phyloP scores from a whole-genome alignment of 2,329 filamentous ascomycete species.

The Arthrobotrys conoides region DNA sequence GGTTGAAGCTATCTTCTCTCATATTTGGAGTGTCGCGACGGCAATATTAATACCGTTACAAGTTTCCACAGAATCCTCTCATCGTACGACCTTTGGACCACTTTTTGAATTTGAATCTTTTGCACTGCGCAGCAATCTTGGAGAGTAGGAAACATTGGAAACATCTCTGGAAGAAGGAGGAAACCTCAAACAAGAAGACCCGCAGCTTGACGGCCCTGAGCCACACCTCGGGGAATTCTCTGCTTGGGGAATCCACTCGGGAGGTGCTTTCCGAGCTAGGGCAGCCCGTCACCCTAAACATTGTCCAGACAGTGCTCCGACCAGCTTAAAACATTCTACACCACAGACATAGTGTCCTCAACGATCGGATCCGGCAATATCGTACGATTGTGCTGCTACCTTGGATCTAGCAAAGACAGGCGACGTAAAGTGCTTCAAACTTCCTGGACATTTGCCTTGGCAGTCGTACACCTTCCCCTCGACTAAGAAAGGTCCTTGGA shows the following conservation, averaged over 20 bases:
- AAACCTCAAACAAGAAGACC: constrained; percentile 40
- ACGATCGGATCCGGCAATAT: constrained; percentile 36
- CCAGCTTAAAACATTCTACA: constrained; percentile 58
- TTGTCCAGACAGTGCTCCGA: constrained; percentile 57
- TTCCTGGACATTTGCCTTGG: constrained; percentile 36
- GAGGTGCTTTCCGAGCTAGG: constrained; percentile 44
- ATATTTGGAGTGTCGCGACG: constrained; percentile 15
- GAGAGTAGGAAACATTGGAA: constrained; percentile 4
- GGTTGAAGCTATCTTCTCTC: constrained; percentile 26
- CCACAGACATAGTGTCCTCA: constrained; percentile 52
- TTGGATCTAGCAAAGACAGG: constrained; percentile 45
- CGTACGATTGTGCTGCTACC: constrained; percentile 51
- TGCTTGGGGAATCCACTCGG: constrained; percentile 38
- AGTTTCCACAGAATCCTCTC: constrained; percentile 16
- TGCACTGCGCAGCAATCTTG: neutral
- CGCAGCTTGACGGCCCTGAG: constrained; percentile 42
- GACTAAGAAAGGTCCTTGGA: constrained; percentile 3
- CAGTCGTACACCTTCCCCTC: constrained; percentile 29
- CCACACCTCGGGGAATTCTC: constrained; percentile 26
- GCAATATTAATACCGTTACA: constrained; percentile 27
- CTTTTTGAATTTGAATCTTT: constrained; percentile 17
- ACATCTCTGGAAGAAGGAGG: constrained; percentile 14
- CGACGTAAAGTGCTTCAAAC: constrained; percentile 54
- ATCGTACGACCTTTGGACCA: constrained; percentile 46
- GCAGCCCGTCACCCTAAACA: constrained; percentile 55